phyloP scores from a whole-genome alignment of 1,284 basidiomycete species.

The Vanrija pseudolonga region DNA sequence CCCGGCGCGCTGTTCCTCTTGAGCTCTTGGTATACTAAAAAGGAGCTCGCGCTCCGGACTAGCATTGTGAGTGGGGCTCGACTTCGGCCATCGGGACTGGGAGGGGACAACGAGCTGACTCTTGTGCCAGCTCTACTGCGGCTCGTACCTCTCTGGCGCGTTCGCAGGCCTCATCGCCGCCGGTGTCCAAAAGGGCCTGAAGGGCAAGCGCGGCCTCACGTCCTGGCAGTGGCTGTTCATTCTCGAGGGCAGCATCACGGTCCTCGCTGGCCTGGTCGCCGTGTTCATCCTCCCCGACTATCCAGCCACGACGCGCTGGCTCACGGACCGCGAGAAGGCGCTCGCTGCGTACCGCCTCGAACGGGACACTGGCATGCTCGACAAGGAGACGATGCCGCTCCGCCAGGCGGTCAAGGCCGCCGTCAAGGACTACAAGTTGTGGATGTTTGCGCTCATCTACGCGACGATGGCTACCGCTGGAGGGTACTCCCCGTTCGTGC shows the following conservation, averaged over 20 bases:
- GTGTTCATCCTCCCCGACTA: constrained; percentile 16
- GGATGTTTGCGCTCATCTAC: constrained; percentile 18
- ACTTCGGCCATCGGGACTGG: not conserved
- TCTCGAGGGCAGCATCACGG: constrained; percentile 16
- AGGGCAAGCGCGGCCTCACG: constrained; percentile 12
- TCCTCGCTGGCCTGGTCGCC: constrained; percentile 10
- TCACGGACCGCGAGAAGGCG: constrained; percentile 14
- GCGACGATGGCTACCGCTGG: constrained; percentile 22
- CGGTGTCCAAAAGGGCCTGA: constrained; percentile 19
- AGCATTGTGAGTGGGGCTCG: not conserved
- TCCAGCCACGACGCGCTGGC: constrained; percentile 18
- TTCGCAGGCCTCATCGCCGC: constrained; percentile 35
- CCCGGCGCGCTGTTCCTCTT: constrained; percentile 25
- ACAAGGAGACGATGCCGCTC: constrained; percentile 10
- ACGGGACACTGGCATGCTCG: constrained; percentile 15
- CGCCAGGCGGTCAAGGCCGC: constrained; percentile 2
- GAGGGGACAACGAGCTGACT: not conserved
- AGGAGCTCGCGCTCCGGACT: constrained; percentile 14
- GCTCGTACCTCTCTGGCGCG: constrained; percentile 26
- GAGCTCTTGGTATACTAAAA: constrained; percentile 24
- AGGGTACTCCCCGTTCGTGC: constrained; percentile 32
- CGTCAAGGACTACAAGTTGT: constrained; percentile 17
- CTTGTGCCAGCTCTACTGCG: constrained; percentile 28
- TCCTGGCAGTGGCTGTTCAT: constrained; percentile 24
- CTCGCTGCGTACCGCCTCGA: constrained; percentile 11